Evolutionary conservation across 2,329 filamentous ascomycete species (phyloP), one percentile per base, ranked within the genome.

Genomic region (Aspergillus novoparasiticus): DNA sequence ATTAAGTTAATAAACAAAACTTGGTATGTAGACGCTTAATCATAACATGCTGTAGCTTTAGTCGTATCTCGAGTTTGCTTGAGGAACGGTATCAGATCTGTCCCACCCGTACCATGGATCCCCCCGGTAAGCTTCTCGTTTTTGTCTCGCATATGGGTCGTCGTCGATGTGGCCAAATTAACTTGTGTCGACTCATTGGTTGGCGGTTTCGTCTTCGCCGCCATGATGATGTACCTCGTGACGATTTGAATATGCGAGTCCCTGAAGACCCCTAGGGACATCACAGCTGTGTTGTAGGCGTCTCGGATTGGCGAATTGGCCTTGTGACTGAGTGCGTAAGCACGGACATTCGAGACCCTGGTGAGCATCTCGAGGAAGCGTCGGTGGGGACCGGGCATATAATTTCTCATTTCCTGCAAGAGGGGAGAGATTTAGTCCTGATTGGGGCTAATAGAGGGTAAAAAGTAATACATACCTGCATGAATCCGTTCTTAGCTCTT

Each of bases 211-310:
- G 57, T 64, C 60, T 71, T 72, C 2, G 78, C 73, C 0, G 82
- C 81, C 51, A 82, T 78, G 57, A 86, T 79, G 60, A 86, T 84
- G 65, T 85, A 86, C 46, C 83, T 73, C 1, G 83, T 81, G 1
- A 86, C 84, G 28, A 86, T 79, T 62, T 81, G 79, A 51, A 86
- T 83, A 63, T 86, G 84, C 56, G 79, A 80, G 63, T 84, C 81
- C 0, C 84, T 80, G 65, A 86, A 84, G 0, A 70, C 67, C 5
- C 78, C 79, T 14, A 86, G 72, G 11, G 79, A 76, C 55, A 79
- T 71, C 0, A 84, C 77, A 2, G 82, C 81, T 4, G 76, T 72
- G 46, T 84, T 83, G 71, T 81, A 85, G 5, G 83, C 79, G 9
- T 72, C 71, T 23, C 77, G 67, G 2, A 85, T 73, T 9, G 74